A percentile compares a stretch with the other conserved stretches of the same genome.
These are phyloP conservation scores for Amyloporia xantha DNA, from an alignment of 768 basidiomycete species.

Conservation along the genomic window DNA sequence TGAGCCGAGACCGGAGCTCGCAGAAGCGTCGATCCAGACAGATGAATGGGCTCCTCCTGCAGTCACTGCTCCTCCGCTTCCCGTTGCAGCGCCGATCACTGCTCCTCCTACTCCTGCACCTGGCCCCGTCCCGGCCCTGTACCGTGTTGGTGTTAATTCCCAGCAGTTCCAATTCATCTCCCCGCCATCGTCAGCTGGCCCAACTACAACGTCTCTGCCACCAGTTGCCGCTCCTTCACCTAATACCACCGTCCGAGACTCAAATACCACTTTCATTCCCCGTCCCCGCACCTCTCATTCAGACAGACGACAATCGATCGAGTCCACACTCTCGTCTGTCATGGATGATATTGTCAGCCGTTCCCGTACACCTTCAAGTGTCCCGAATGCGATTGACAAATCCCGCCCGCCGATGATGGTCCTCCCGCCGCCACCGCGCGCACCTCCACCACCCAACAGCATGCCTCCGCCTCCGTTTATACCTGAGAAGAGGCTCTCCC, in stretches of 20 bases:
- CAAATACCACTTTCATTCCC: constrained; percentile 39
- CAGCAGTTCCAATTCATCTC: constrained; percentile 67
- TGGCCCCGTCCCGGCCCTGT: constrained; percentile 34
- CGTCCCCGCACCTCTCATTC: constrained; percentile 44
- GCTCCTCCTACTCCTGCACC: constrained; percentile 22
- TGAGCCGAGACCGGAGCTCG: constrained; percentile 54
- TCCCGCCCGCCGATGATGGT: constrained; percentile 81
- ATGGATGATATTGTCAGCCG: constrained; percentile 42
- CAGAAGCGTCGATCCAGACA: constrained; percentile 76
- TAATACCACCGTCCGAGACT: constrained; percentile 43
- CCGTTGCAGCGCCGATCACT: constrained; percentile 21
- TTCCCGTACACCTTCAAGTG: constrained; percentile 57
- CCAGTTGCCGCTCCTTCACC: constrained; percentile 35
- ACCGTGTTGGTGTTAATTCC: constrained; percentile 49
- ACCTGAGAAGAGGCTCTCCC: constrained; percentile 56
- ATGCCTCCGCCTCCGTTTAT: constrained; percentile 77
- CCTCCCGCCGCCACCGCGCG: constrained; percentile 70
- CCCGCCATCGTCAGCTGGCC: constrained; percentile 37
- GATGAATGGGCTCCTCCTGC: constrained; percentile 55
- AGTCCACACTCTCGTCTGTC: constrained; percentile 54
- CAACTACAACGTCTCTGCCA: constrained; percentile 26
- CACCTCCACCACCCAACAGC: constrained; percentile 61
- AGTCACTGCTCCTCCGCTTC: constrained; percentile 29
- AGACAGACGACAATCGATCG: constrained; percentile 66
- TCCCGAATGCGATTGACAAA: constrained; percentile 57